phyloP scores from a whole-genome alignment of 2,329 filamentous ascomycete genomes.

The Nannizziopsis barbatae region DNA sequence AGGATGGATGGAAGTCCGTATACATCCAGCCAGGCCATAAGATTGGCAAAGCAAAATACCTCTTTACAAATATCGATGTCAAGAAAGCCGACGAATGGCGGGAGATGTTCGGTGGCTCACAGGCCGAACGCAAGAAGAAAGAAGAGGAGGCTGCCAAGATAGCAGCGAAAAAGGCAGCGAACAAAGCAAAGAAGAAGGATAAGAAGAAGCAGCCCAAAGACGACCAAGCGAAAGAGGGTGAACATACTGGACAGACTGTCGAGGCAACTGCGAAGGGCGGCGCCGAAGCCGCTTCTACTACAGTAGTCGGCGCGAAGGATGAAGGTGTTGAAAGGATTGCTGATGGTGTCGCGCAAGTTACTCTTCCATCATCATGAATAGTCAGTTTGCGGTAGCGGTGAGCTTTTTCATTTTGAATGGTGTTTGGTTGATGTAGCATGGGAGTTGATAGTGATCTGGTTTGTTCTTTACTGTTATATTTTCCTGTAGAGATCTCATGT shows the following conservation, averaged over 20 bases:
- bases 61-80: constrained; percentile 73
- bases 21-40: constrained; percentile 60
- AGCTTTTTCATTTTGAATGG: neutral
- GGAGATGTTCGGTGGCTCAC: constrained; percentile 57
- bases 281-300: constrained; percentile 20
- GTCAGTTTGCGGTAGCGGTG: neutral
- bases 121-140: constrained; percentile 56
- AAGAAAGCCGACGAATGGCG: constrained; percentile 78
- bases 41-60: constrained; percentile 66
- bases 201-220: constrained; percentile 21
- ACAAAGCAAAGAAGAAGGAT: constrained; percentile 27
- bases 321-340: constrained; percentile 31
- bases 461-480: no score
- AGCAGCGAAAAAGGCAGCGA: constrained; percentile 30
- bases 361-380: constrained; percentile 30
- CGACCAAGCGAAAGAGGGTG: constrained; percentile 11
- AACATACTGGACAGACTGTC: constrained; percentile 16
- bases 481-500: no score
- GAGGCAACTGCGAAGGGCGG: constrained; percentile 30
- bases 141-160: constrained; percentile 52
- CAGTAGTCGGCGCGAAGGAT: constrained; percentile 21
- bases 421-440: neutral
- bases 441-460: neutral
- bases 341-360: constrained; percentile 35
- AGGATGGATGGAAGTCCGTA: constrained; percentile 51